phyloP scores from a whole-genome alignment of 305 asterid genomes.

The Fraxinus sp. region DNA sequence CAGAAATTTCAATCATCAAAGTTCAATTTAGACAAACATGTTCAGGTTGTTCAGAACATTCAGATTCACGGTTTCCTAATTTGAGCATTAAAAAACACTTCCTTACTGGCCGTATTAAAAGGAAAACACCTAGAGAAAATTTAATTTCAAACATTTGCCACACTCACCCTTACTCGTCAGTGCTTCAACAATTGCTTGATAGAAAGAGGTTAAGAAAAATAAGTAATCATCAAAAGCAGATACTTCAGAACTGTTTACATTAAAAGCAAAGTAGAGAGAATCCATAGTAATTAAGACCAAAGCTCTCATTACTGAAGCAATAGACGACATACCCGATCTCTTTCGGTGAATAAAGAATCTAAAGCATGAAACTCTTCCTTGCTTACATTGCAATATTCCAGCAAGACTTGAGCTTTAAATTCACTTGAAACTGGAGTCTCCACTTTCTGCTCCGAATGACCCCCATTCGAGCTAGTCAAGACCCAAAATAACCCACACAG shows the following conservation, averaged over 20 bases:
- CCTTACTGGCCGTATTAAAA: not conserved
- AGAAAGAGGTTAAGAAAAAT: not conserved
- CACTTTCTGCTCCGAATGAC: slow-evolving; percentile 30
- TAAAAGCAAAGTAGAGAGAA: not conserved
- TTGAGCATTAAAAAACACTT: not conserved
- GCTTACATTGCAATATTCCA: slow-evolving; percentile 49
- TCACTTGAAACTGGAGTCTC: slow-evolving; percentile 30
- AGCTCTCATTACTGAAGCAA: not conserved
- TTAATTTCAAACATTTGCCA: not conserved
- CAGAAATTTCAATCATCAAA: not conserved
- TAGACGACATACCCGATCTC: slow-evolving; percentile 34
- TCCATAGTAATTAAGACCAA: slow-evolving; percentile 1
- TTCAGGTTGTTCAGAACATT: not conserved
- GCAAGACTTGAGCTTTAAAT: slow-evolving; percentile 32
- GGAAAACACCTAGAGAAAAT: not conserved
- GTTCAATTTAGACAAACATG: not conserved
- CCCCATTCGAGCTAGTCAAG: slow-evolving; percentile 25
- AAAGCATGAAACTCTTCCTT: slow-evolving; percentile 45
- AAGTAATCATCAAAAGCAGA: not conserved
- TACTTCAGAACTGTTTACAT: not conserved
- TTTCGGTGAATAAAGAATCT: slow-evolving; percentile 31
- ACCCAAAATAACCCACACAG: slow-evolving; percentile 37
- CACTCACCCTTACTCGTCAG: not conserved
- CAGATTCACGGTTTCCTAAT: not conserved
- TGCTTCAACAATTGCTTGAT: not conserved